These are phyloP conservation scores for Actinomortierella ambigua DNA, from an alignment of 371 early-diverging fungal genomes.

Conservation along the genomic window DNA sequence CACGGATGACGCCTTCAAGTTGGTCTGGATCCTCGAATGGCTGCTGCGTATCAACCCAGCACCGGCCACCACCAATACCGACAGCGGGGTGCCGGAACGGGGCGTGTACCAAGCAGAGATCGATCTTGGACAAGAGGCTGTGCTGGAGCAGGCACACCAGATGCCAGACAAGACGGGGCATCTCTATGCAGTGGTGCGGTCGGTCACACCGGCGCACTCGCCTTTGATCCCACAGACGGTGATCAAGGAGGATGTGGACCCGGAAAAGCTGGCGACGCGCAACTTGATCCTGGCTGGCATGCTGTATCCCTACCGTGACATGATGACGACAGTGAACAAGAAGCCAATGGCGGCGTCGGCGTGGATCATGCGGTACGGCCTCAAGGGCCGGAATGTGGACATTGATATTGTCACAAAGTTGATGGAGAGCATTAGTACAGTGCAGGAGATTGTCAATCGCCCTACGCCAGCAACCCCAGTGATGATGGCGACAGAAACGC, in stretches of 20 bases:
- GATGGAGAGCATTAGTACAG: constrained; percentile 46
- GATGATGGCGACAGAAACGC: constrained; percentile 11
- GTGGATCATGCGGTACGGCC: constrained; percentile 42
- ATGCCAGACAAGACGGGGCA: constrained; percentile 9
- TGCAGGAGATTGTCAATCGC: constrained; percentile 14
- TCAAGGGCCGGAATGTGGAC: constrained; percentile 49
- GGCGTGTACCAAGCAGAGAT: constrained; percentile 16
- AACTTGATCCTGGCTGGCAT: constrained; percentile 47
- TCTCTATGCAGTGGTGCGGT: constrained; percentile 21
- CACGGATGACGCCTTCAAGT: constrained; percentile 45
- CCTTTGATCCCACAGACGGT: constrained; percentile 14
- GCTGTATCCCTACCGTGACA: constrained; percentile 37
- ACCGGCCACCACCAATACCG: not conserved
- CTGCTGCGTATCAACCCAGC: constrained; percentile 19
- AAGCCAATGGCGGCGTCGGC: constrained; percentile 26
- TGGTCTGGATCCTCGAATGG: constrained; percentile 59
- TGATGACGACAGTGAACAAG: constrained; percentile 32
- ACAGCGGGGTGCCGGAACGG: constrained; percentile 8
- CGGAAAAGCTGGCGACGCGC: constrained; percentile 33
- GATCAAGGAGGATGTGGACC: constrained; percentile 2
- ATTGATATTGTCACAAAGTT: constrained; percentile 50
- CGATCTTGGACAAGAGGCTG: constrained; percentile 26
- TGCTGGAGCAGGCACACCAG: constrained; percentile 17
- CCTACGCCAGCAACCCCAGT: constrained; percentile 3
- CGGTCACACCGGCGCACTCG: constrained; percentile 6